Evolutionary conservation across 2,329 filamentous ascomycete species (phyloP).

Genomic region (Elsinoe arachidis): DNA sequence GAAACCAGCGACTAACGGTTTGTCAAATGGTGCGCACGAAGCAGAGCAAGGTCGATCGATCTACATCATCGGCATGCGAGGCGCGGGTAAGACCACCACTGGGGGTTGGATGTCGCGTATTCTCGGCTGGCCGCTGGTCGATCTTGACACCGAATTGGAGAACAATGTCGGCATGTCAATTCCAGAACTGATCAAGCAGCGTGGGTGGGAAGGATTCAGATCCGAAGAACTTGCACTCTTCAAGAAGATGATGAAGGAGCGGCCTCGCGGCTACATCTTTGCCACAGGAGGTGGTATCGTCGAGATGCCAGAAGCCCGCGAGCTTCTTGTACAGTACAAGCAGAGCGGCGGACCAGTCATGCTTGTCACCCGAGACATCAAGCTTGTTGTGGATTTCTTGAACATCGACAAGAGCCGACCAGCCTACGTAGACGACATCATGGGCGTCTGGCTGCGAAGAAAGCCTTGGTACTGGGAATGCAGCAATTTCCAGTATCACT

Average conservation of each 20-base stretch:
- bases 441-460: conserved; percentile 78
- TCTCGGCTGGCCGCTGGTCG: conserved; percentile 68
- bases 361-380: conserved; percentile 77
- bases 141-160: conserved; percentile 84
- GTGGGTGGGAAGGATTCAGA: conserved; percentile 84
- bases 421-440: conserved; percentile 87
- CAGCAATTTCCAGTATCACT: conserved; percentile 91
- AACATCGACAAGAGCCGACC: conserved; percentile 82
- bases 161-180: conserved; percentile 64
- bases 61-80: conserved; percentile 94
- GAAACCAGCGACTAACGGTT: conserved; percentile 20
- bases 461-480: conserved; percentile 87
- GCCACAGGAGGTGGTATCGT: conserved; percentile 93
- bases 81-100: conserved; percentile 90
- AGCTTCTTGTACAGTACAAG: conserved; percentile 65
- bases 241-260: conserved; percentile 63
- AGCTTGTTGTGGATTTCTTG: conserved; percentile 80
- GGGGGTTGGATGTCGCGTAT: conserved; percentile 75
- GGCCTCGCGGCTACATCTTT: conserved; percentile 69
- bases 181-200: conserved; percentile 69
- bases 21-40: conserved; percentile 27
- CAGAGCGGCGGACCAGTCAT: conserved; percentile 74
- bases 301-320: conserved; percentile 70
- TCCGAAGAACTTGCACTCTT: conserved; percentile 68
- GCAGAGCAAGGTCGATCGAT: conserved; percentile 55